Evolutionary conservation across 441 rosid genomes (phyloP).

Genomic region (Adansonia grandidieri): DNA sequence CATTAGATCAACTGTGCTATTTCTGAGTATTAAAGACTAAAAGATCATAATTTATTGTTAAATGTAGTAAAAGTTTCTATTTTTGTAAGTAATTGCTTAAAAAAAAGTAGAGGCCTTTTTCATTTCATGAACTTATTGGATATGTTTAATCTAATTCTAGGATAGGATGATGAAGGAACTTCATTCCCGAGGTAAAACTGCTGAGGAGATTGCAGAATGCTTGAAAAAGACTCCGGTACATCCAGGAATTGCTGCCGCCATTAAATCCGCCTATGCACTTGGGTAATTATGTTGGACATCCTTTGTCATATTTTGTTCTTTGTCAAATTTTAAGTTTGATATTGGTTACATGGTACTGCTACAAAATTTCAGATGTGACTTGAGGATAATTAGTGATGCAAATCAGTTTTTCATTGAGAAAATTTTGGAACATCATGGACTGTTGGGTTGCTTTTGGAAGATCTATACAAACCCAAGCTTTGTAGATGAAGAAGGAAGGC

Average conservation of each 20-base stretch:
- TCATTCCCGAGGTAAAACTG: constrained; percentile 66
- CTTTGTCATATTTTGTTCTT: neutral
- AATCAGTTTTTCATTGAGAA: constrained; percentile 78
- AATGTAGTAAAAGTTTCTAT: neutral
- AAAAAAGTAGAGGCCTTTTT: neutral
- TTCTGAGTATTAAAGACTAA: neutral
- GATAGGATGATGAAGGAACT: constrained; percentile 92
- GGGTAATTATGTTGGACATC: constrained; percentile 48
- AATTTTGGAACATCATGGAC: constrained; percentile 65
- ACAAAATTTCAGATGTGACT: constrained; percentile 61
- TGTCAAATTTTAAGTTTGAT: constrained; percentile 11
- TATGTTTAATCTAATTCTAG: constrained; percentile 34
- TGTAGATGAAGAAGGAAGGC: constrained; percentile 58
- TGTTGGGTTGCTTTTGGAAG: constrained; percentile 68
- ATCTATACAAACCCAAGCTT: constrained; percentile 62
- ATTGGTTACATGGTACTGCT: constrained; percentile 20
- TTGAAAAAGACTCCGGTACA: constrained; percentile 54
- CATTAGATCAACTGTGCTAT: neutral
- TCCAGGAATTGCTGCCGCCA: constrained; percentile 50
- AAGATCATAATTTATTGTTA: neutral
- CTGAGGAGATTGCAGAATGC: constrained; percentile 63
- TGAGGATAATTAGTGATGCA: constrained; percentile 84
- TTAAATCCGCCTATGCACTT: constrained; percentile 55
- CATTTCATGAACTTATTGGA: neutral
- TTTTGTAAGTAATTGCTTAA: neutral